A percentile compares a stretch with the other conserved stretches of the same genome.
Evolutionary conservation across 768 basidiomycete genomes (phyloP).

Genomic region (Erythrobasidium yunnanense): DNA sequence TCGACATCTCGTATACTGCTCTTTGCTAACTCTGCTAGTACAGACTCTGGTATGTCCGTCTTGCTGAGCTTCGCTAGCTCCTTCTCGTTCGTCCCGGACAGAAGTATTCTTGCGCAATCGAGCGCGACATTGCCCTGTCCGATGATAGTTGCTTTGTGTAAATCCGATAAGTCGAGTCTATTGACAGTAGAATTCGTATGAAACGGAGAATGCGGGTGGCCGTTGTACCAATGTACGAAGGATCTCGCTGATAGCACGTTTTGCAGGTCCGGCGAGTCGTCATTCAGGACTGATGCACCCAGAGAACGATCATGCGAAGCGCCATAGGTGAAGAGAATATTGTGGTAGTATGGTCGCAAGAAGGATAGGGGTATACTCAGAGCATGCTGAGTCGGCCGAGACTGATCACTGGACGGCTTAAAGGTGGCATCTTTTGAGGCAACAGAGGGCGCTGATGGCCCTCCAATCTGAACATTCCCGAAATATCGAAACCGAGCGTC

Average conservation of each 20-base stretch:
- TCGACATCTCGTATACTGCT: constrained; percentile 64
- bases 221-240: constrained; percentile 93
- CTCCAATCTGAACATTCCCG: constrained; percentile 58
- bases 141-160: constrained; percentile 66
- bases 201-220: constrained; percentile 58
- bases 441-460: constrained; percentile 12
- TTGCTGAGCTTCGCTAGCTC: constrained; percentile 52
- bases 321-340: constrained; percentile 76
- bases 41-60: constrained; percentile 68
- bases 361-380: constrained; percentile 52
- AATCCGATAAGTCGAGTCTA: constrained; percentile 50
- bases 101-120: constrained; percentile 79
- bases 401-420: constrained; percentile 45
- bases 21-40: constrained; percentile 55
- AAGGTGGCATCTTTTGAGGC: constrained; percentile 15
- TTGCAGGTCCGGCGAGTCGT: constrained; percentile 45
- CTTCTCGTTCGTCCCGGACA: constrained; percentile 45
- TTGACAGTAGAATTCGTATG: constrained; percentile 41
- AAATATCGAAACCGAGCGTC: constrained; percentile 79
- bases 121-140: constrained; percentile 93
- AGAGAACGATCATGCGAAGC: constrained; percentile 54
- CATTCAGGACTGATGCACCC: constrained; percentile 46
- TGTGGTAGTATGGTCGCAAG: constrained; percentile 64
- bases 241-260: constrained; percentile 62
- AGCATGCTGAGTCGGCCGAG: constrained; percentile 41